phyloP scores from a whole-genome alignment of 164 flowering plant genomes.

The Sextonia rubra region DNA sequence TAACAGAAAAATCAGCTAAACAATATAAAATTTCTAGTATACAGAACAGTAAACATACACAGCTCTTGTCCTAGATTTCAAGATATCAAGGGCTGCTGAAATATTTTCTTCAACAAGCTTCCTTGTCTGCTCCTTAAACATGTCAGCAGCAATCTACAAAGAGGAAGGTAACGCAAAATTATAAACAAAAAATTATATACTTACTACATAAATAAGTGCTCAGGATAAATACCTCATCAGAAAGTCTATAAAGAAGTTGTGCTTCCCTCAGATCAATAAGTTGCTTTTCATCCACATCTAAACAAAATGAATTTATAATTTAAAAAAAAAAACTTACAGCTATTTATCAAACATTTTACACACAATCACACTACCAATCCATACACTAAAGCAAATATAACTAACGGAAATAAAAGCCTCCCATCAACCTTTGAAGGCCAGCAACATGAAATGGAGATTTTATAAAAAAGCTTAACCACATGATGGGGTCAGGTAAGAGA shows the following conservation, averaged over 20 bases:
- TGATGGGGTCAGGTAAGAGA: no score
- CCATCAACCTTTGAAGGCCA: no score
- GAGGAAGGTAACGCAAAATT: background rate
- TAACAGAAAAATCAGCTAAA: no score
- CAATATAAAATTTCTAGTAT: no score
- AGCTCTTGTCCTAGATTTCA: constrained; percentile 70
- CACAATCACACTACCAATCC: no score
- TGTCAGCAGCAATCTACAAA: constrained; percentile 82
- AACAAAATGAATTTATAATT: background rate
- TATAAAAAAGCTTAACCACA: no score
- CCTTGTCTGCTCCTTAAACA: constrained; percentile 72
- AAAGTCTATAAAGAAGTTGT: constrained; percentile 61
- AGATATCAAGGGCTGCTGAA: constrained; percentile 46
- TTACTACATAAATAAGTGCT: background rate
- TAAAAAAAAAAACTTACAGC: background rate
- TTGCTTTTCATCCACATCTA: constrained; percentile 57
- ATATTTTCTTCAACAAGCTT: constrained; percentile 76
- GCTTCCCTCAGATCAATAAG: constrained; percentile 66
- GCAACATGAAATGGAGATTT: no score
- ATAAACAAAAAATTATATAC: background rate
- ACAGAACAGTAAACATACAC: constrained; percentile 34
- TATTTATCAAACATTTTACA: background rate
- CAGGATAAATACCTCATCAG: constrained; percentile 67
- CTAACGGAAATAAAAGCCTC: no score
- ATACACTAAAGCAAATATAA: no score